Evolutionary conservation across 2,329 filamentous ascomycete species (phyloP).

Genomic region (Chaetomiaceae sp.): DNA sequence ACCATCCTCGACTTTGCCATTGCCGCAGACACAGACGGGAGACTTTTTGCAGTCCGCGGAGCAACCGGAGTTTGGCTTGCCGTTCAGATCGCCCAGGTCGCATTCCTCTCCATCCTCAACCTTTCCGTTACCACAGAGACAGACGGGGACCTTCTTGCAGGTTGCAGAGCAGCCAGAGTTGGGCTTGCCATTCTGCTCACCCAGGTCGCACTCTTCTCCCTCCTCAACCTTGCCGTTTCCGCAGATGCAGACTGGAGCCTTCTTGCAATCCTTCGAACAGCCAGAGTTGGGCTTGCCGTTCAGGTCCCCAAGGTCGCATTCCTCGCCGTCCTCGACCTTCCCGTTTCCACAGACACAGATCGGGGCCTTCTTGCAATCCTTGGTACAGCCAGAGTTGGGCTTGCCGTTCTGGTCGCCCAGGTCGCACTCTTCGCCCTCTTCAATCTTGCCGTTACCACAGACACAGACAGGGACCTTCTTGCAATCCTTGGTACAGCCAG

Average conservation of each 20-base stretch:
- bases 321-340: slow-evolving; percentile 6
- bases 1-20: slow-evolving; percentile 1
- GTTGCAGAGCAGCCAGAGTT: slow-evolving; percentile 5
- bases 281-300: slow-evolving; percentile 10
- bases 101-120: neutral
- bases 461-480: neutral
- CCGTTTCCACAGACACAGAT: slow-evolving; percentile 4
- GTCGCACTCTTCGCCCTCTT: slow-evolving; percentile 11
- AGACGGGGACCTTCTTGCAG: slow-evolving; percentile 3
- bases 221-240: slow-evolving; percentile 5
- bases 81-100: slow-evolving; percentile 1
- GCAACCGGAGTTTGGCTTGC: slow-evolving; percentile 2
- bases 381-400: slow-evolving; percentile 2
- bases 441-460: slow-evolving; percentile 1
- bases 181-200: slow-evolving; percentile 6
- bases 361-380: neutral
- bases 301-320: slow-evolving; percentile 15
- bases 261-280: slow-evolving; percentile 9
- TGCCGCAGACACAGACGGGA: slow-evolving; percentile 9
- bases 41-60: slow-evolving; percentile 4
- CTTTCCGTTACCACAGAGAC: neutral
- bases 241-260: neutral
- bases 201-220: slow-evolving; percentile 11
- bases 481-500: slow-evolving; percentile 5
- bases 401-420: slow-evolving; percentile 5